Evolutionary conservation across 768 basidiomycete genomes (phyloP), one percentile per base, ranked within the genome.

Genomic region (Xerocomus spinulosus): DNA sequence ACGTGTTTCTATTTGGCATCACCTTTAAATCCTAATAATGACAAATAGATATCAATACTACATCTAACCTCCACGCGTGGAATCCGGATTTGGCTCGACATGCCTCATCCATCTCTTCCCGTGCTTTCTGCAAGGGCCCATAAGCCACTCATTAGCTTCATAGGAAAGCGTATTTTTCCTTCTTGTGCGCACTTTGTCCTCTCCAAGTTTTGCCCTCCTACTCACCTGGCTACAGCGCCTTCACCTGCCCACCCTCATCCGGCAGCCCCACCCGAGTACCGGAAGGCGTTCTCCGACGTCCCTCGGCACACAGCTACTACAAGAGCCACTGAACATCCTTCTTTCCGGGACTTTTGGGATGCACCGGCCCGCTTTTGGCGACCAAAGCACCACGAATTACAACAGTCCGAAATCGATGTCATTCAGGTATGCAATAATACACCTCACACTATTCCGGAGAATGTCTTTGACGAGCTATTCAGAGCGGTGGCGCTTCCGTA

Each of bases 401-500:
- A 76, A 23, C 73, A 83, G 15, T 56, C 52, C 3, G 86, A 88
- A 67, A 82, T 87, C 46, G 78, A 85, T 12, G 80, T 83, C 14
- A 71, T 88, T 48, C 66, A 79, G 72, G 86, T 85, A 54, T 64
- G 78, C 21, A 14, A 13, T n/a, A n/a, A 35, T 15, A 15, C 15
- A 26, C 32, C 8, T 14, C n/a, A 9, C 30, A 34, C 48, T 20
- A 20, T 21, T 48, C 20, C 13, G 6, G 21, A 41, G 17, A 37
- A 42, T 33, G 20, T 30, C n/a, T 21, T n/a, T 50, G 42, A 50
- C 42, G 24, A 44, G 28, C 17, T 46, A 49, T 25, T 0, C 41
- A 62, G 85, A 86, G 77, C 48, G 86, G 86, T 17, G 86, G 85
- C 25, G 86, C 85, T 14, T 80, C 83, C 14, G 60, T 78, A 41